Evolutionary conservation across 306 rosid species (phyloP), one percentile per base, ranked within the genome.

Genomic region (Elaeagnus macrophylla): DNA sequence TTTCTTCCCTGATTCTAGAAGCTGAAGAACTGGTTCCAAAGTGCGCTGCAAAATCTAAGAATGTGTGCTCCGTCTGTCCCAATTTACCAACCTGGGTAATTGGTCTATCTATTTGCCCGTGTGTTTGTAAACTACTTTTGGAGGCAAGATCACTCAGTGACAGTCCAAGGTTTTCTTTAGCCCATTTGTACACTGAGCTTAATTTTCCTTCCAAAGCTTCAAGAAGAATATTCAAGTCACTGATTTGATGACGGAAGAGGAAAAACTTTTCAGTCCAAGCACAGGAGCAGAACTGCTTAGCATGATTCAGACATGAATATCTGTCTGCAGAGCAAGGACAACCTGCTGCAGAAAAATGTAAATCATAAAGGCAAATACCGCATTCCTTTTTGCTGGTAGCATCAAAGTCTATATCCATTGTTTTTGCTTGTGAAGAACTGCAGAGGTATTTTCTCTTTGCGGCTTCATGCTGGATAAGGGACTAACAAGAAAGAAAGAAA

Each of bases 141-240:
- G 76, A 10, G 74, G 42, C 54, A 50, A 41, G 19, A 7, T 78
- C 69, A 39, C 12, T 44, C 64, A 86, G 32, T 41, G 61, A 62
- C 65, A 91, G 58, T 58, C 96, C 89, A 35, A 82, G 83, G 72
- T 78, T 66, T 54, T 57, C 78, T 75, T 69, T 91, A 39, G 89
- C 93, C 91, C 86, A 84, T 69, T 60, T 91, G 73, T 51, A 68
- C 57, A 84, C 73, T 51, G 87, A 75, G 46, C 71, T 75, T 60
- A 79, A 53, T 67, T 79, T 82, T 56, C 94, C 96, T 64, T 80
- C 83, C 81, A 87, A 65, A 54, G 99, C 99, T 65, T 82, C 85
- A 54, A 68, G 54, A 57, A 91, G 95, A 67, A 73, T 61, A 67
- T 84, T 65, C 68, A 91, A 74, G 46, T 79, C 83, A 32, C 64